Conservation (phyloP, 495 filamentous ascomycete genomes). For the Aspergillus hancockii region DNA sequence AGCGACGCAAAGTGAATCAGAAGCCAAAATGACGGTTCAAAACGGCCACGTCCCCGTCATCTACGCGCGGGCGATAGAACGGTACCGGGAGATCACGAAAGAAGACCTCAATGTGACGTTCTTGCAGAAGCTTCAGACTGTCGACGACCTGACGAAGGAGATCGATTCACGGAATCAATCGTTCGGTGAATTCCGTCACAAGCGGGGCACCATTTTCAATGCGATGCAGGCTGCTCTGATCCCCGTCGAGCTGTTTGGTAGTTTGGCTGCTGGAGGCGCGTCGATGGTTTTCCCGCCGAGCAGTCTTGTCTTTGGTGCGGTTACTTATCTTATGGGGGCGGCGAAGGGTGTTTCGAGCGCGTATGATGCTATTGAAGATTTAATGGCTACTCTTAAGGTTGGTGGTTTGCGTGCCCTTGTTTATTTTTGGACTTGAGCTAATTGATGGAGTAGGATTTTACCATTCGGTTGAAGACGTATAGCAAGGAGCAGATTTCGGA, state of each 20-base stretch:
- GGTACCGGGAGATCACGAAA: slow-evolving; percentile 17
- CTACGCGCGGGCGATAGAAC: slow-evolving; percentile 8
- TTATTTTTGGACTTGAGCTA: background rate
- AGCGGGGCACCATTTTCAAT: slow-evolving; percentile 19
- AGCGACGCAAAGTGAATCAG: no score
- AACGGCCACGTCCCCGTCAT: slow-evolving; percentile 15
- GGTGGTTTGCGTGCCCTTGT: background rate
- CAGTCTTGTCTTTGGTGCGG: slow-evolving; percentile 31
- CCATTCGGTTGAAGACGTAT: slow-evolving; percentile 30
- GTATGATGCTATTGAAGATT: slow-evolving; percentile 32
- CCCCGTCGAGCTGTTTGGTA: slow-evolving; percentile 30
- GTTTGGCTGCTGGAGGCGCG: slow-evolving; percentile 25
- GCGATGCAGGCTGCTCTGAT: slow-evolving; percentile 19
- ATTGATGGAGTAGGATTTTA: slow-evolving; percentile 29
- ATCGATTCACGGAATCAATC: slow-evolving; percentile 19
- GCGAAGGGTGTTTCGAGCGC: slow-evolving; percentile 31
- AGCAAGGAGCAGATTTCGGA: slow-evolving; percentile 23
- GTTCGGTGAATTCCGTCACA: slow-evolving; percentile 24
- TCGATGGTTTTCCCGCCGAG: slow-evolving; percentile 31
- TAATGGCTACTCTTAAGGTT: slow-evolving; percentile 27
- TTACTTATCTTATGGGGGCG: slow-evolving; percentile 30
- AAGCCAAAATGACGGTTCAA: background rate
- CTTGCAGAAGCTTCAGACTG: slow-evolving; percentile 8
- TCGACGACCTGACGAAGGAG: slow-evolving; percentile 9
- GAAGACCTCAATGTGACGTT: slow-evolving; percentile 3